Percentiles rank a stretch among this genome's conserved stretches.
These are phyloP conservation scores for Phlebopus sp. DNA, from an alignment of 1,284 basidiomycete genomes.

Conservation along the genomic window DNA sequence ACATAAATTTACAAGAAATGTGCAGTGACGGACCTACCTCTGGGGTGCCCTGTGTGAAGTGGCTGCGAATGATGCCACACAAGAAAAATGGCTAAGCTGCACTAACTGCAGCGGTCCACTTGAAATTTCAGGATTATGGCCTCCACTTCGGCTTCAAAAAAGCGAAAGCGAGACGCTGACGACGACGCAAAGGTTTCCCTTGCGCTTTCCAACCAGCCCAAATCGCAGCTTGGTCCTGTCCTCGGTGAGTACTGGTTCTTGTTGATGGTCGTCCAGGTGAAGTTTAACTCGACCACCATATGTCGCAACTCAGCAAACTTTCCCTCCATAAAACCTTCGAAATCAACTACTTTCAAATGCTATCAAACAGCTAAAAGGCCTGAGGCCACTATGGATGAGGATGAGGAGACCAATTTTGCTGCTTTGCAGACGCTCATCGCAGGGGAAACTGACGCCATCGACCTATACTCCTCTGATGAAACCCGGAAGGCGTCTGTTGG, in stretches of 20 bases:
- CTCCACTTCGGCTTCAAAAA: constrained; percentile 43
- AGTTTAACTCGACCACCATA: constrained; percentile 2
- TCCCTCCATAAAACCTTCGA: constrained; percentile 63
- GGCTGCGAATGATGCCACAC: constrained; percentile 1
- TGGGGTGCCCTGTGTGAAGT: constrained; percentile 14
- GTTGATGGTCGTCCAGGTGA: constrained; percentile 20
- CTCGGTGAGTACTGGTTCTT: constrained; percentile 53
- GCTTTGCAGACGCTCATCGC: constrained; percentile 56
- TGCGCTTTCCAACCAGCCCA: constrained; percentile 43
- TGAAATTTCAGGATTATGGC: constrained; percentile 23
- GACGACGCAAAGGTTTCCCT: constrained; percentile 43
- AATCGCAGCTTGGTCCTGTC: constrained; percentile 59
- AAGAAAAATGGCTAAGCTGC: constrained; percentile 1
- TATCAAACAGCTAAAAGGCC: constrained; percentile 45
- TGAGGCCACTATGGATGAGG: constrained; percentile 23
- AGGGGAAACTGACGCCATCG: constrained; percentile 68
- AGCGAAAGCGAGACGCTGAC: constrained; percentile 57
- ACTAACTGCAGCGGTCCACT: constrained; percentile 13
- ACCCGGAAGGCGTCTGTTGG: constrained; percentile 48
- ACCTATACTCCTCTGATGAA: constrained; percentile 53
- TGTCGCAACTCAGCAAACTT: constrained; percentile 60
- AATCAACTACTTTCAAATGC: constrained; percentile 62
- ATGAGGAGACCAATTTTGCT: constrained; percentile 42
- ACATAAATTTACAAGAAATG: constrained; percentile 3
- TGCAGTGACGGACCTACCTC: constrained; percentile 21